phyloP scores from a whole-genome alignment of 75 land plant species.

The Selaginella tamariscina region DNA sequence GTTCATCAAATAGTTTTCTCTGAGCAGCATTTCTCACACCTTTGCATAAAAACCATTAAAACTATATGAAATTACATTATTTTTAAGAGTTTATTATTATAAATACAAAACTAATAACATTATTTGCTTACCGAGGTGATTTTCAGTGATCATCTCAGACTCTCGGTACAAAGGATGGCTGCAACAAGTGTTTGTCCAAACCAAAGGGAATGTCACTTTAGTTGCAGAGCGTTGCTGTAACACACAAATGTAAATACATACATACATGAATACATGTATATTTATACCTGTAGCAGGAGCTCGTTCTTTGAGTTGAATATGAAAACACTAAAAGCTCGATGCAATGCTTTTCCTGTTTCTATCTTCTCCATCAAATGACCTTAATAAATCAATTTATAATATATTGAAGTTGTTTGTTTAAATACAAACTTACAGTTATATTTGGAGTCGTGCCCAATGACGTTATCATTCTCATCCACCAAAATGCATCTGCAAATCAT shows the following conservation, averaged over 20 bases:
- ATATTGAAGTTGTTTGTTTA: neutral
- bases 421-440: constrained; percentile 74
- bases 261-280: neutral
- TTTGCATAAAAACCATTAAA: constrained; percentile 14
- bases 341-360: constrained; percentile 64
- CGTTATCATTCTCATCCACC: constrained; percentile 84
- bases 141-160: constrained; percentile 79
- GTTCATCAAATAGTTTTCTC: constrained; percentile 91
- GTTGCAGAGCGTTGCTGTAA: constrained; percentile 81
- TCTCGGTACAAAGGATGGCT: constrained; percentile 98
- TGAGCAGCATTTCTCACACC: constrained; percentile 99
- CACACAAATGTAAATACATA: neutral
- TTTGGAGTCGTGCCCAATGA: constrained; percentile 92
- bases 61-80: neutral
- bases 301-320: constrained; percentile 91
- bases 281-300: constrained; percentile 80
- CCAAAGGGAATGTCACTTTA: constrained; percentile 93
- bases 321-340: constrained; percentile 97
- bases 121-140: constrained; percentile 44
- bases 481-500: constrained; percentile 69
- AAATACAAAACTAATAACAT: neutral
- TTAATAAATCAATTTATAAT: constrained; percentile 19
- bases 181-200: constrained; percentile 99
- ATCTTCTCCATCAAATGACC: constrained; percentile 99
- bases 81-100: neutral